These are phyloP conservation scores for Lactifluus rugatus DNA, from an alignment of 768 basidiomycete genomes.

Conservation along the genomic window DNA sequence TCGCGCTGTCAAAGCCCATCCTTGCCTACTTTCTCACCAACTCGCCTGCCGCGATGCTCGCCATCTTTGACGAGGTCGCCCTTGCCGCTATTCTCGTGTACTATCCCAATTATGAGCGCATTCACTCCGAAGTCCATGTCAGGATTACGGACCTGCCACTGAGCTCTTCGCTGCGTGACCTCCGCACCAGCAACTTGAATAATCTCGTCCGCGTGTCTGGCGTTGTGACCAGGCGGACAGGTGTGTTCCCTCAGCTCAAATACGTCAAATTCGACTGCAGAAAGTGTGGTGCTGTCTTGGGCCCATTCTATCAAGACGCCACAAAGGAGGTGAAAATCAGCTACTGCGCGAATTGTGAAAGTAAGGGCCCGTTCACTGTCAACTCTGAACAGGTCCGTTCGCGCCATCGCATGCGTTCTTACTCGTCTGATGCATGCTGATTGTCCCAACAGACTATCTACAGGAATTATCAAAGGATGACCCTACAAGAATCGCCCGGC, in stretches of 20 bases:
- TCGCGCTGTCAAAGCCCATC: constrained; percentile 86
- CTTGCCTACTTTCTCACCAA: constrained; percentile 97
- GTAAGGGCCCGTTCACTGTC: constrained; percentile 89
- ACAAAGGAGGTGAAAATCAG: constrained; percentile 89
- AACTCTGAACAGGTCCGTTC: constrained; percentile 85
- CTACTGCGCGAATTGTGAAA: constrained; percentile 90
- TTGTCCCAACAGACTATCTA: constrained; percentile 68
- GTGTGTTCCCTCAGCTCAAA: constrained; percentile 98
- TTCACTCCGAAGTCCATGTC: constrained; percentile 96
- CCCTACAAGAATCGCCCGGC: constrained; percentile 94
- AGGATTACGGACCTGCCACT: constrained; percentile 92
- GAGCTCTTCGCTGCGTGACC: constrained; percentile 82
- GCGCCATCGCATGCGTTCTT: background rate
- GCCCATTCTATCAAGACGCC: constrained; percentile 97
- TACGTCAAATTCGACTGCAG: constrained; percentile 98
- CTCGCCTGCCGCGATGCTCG: constrained; percentile 84
- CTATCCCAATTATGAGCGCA: constrained; percentile 92
- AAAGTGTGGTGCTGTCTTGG: constrained; percentile 88
- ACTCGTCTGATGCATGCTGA: background rate
- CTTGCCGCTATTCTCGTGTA: constrained; percentile 89
- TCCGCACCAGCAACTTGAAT: constrained; percentile 87
- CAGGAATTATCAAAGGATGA: constrained; percentile 98
- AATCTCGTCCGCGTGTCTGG: constrained; percentile 92
- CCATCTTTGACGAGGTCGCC: constrained; percentile 92
- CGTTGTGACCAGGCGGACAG: constrained; percentile 90